These are phyloP conservation scores for Conticribra weissflogii DNA, from an alignment of 108 stramenopile species.

Conservation along the genomic window DNA sequence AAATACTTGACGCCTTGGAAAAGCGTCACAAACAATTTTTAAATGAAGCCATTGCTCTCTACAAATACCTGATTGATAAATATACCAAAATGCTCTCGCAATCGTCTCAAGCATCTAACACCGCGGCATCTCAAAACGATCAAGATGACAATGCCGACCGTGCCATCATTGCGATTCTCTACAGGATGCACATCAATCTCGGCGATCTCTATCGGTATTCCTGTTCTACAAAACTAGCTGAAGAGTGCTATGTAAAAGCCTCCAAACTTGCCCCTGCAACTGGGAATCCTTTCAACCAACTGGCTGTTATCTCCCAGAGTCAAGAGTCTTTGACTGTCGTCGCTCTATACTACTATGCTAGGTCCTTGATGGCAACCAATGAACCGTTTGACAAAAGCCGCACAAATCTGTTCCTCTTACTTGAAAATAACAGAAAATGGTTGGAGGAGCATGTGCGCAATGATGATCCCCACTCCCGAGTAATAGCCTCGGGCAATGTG, in stretches of 20 bases:
- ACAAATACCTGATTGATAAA: slow-evolving; percentile 63
- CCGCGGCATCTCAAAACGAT: slow-evolving; percentile 10
- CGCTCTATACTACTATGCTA: slow-evolving; percentile 77
- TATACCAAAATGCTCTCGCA: slow-evolving; percentile 50
- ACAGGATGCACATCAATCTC: slow-evolving; percentile 62
- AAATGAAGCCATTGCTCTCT: slow-evolving; percentile 69
- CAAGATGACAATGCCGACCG: slow-evolving; percentile 32
- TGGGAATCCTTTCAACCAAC: slow-evolving; percentile 85
- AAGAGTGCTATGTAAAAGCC: slow-evolving; percentile 58
- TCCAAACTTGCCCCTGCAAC: slow-evolving; percentile 66
- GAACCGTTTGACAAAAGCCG: slow-evolving; percentile 68
- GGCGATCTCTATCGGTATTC: slow-evolving; percentile 82
- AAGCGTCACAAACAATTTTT: slow-evolving; percentile 54
- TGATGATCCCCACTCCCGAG: slow-evolving; percentile 18
- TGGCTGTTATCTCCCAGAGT: slow-evolving; percentile 77
- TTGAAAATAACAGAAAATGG: slow-evolving; percentile 61
- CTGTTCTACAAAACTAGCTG: slow-evolving; percentile 53
- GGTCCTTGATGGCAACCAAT: slow-evolving; percentile 62
- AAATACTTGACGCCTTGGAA: slow-evolving; percentile 30
- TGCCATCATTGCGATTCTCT: slow-evolving; percentile 54
- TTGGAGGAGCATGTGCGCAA: slow-evolving; percentile 48
- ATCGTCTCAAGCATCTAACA: slow-evolving; percentile 20
- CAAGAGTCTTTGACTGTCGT: slow-evolving; percentile 46
- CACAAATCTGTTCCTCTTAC: slow-evolving; percentile 65
- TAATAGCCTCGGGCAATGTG: slow-evolving; percentile 2